Evolutionary conservation across 805 yeast genomes (phyloP).

Genomic region (Metschnikowia bowlesiae): DNA sequence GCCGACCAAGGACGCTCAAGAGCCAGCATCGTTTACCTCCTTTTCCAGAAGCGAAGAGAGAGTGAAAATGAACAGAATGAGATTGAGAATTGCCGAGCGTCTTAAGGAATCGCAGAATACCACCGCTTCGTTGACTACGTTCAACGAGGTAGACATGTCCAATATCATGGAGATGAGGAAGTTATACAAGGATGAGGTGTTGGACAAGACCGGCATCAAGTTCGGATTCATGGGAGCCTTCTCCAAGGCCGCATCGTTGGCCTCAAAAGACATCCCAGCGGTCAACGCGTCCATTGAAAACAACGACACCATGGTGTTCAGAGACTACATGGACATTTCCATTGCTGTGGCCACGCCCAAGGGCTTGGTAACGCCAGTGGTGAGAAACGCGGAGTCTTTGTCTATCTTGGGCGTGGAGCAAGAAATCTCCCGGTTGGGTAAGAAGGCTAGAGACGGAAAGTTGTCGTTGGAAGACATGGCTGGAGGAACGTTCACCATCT

Average conservation of each 20-base stretch:
- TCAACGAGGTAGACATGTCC: conserved; percentile 97
- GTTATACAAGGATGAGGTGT: conserved; percentile 91
- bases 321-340: conserved; percentile 94
- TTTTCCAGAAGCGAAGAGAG: conserved; percentile 84
- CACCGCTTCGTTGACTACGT: conserved; percentile 95
- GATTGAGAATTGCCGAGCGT: conserved; percentile 97
- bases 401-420: conserved; percentile 84
- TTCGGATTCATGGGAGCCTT: conserved; percentile 99
- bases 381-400: conserved; percentile 92
- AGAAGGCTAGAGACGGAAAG: conserved; percentile 95
- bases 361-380: conserved; percentile 97
- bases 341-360: conserved; percentile 98
- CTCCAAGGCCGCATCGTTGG: conserved; percentile 88
- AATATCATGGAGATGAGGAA: conserved; percentile 90
- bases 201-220: conserved; percentile 90
- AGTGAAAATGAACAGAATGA: conserved; percentile 99
- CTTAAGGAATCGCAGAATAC: conserved; percentile 99
- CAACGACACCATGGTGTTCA: conserved; percentile 87
- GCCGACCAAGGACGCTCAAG: conserved; percentile 4
- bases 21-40: conserved; percentile 32
- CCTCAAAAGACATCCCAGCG: conserved; percentile 91
- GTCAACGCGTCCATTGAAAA: conserved; percentile 92
- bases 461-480: conserved; percentile 97
- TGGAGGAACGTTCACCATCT: conserved; percentile 98
- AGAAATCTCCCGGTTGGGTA: conserved; percentile 77